Base-by-base conservation (phyloP, 345 rosid species). In the Brassica napus region DNA sequence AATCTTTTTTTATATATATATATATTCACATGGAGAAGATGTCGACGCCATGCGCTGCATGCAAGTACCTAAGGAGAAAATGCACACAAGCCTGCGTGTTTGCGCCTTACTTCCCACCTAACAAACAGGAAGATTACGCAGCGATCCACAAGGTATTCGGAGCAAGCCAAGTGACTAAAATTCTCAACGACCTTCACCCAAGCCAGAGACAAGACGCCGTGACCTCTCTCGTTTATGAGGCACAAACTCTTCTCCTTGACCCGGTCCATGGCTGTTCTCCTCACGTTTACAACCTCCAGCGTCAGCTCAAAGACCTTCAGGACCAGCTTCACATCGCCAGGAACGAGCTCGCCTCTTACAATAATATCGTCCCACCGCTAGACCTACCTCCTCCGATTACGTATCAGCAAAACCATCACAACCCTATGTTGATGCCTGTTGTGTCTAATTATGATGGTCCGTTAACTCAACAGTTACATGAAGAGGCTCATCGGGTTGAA, bases 191-290 rank as follows among this genome's bases (percentile, higher is more conserved):
- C 4, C 81, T 89, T 66, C 63, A 64, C 24, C 79, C 83, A 44
- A 35, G 30, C 1, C 83, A 87, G 14, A 81, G 97, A 1, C 87
- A 89, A 65, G 83, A 85, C 3, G 94, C 92, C 0, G 88, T 88
- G 21, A 74, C 77, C 77, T 82, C 91, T 0, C 85, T 91, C 4
- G 78, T 79, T 16, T 87, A 80, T 2, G 92, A 91, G 64, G 92
- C 92, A 0, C 87, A 88, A 76, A 82, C 85, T 49, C 88, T 91
- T 10, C 87, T 86, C 47, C 86, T 65, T 0, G 97, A 94, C 24
- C 96, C 94, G 0, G 85, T 94, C 6, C 77, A 87, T 8, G 95
- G 97, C 28, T 89, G 94, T 12, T 84, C 84, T 16, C 86, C 85
- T 3, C 64, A 84, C 14, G 85, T 94, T 70, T 68, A 87, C 7